Evolutionary conservation across 768 basidiomycete genomes (phyloP).

Genomic region (Daedaleopsis nitida): DNA sequence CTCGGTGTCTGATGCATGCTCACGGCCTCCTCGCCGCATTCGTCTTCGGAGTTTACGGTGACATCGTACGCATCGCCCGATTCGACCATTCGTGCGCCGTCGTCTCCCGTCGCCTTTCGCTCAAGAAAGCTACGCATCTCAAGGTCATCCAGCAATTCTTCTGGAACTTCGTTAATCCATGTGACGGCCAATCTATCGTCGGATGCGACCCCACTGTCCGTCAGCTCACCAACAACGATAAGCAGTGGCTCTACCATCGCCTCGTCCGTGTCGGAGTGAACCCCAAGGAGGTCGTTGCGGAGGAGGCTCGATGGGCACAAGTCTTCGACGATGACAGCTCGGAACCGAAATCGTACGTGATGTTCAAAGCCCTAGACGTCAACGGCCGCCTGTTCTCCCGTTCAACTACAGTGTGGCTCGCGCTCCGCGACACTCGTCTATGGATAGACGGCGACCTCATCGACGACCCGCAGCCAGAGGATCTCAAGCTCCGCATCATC

Average conservation of each 20-base stretch:
- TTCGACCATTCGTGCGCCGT: conserved; percentile 13
- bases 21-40: conserved; percentile 11
- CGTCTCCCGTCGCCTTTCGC: conserved; percentile 1
- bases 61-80: conserved; percentile 7
- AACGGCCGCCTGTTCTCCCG: conserved; percentile 17
- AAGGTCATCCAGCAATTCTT: conserved; percentile 7
- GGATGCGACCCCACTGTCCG: conserved; percentile 11
- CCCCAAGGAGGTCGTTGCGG: background rate
- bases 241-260: background rate
- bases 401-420: conserved; percentile 14
- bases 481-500: background rate
- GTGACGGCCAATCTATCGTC: background rate
- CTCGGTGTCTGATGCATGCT: conserved; percentile 10
- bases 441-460: background rate
- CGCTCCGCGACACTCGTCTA: conserved; percentile 2
- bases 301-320: conserved; percentile 1
- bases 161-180: conserved; percentile 13
- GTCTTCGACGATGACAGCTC: conserved; percentile 5
- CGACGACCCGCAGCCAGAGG: background rate
- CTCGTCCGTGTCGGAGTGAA: background rate
- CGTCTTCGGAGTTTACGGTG: conserved; percentile 16
- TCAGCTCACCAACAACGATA: background rate
- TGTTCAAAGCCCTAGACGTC: conserved; percentile 6
- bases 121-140: background rate
- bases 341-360: background rate